These are phyloP conservation scores for Fonsecaea multimorphosa DNA, from an alignment of 2,329 filamentous ascomycete species.

Conservation along the genomic window DNA sequence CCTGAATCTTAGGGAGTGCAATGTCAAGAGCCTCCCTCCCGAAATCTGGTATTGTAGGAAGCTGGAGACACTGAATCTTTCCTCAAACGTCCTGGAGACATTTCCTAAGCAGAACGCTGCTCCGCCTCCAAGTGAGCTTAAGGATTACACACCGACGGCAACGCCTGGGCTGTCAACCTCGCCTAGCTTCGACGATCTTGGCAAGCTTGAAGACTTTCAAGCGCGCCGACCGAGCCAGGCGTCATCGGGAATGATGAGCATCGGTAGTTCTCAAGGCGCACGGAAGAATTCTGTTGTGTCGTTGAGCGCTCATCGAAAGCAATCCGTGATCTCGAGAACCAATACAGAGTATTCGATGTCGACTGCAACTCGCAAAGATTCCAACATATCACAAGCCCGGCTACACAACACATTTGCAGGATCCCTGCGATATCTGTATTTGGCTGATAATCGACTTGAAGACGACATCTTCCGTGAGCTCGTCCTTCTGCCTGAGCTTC, in stretches of 20 bases:
- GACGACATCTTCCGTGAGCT: conserved; percentile 96
- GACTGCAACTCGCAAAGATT: conserved; percentile 78
- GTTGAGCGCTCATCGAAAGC: conserved; percentile 79
- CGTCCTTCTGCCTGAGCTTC: conserved; percentile 78
- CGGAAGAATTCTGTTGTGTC: conserved; percentile 87
- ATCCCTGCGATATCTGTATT: conserved; percentile 79
- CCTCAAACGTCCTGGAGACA: conserved; percentile 86
- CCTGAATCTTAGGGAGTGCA: conserved; percentile 91
- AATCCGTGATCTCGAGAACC: conserved; percentile 76
- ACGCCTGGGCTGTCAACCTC: conserved; percentile 62
- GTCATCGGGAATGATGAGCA: conserved; percentile 75
- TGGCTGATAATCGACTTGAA: conserved; percentile 92
- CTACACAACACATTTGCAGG: conserved; percentile 85
- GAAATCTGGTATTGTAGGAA: conserved; percentile 97
- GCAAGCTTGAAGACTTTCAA: conserved; percentile 66
- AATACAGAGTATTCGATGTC: conserved; percentile 64
- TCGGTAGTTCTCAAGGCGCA: conserved; percentile 72
- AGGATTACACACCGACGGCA: conserved; percentile 50
- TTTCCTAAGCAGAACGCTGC: conserved; percentile 81
- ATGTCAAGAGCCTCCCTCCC: conserved; percentile 82
- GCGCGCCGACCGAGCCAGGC: conserved; percentile 81
- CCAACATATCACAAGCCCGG: conserved; percentile 74
- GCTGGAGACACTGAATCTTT: conserved; percentile 90
- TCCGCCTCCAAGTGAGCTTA: conserved; percentile 68
- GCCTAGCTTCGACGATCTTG: conserved; percentile 80